These are phyloP conservation scores for Penicillium roqueforti DNA, from an alignment of 495 filamentous ascomycete species.

Conservation along the genomic window DNA sequence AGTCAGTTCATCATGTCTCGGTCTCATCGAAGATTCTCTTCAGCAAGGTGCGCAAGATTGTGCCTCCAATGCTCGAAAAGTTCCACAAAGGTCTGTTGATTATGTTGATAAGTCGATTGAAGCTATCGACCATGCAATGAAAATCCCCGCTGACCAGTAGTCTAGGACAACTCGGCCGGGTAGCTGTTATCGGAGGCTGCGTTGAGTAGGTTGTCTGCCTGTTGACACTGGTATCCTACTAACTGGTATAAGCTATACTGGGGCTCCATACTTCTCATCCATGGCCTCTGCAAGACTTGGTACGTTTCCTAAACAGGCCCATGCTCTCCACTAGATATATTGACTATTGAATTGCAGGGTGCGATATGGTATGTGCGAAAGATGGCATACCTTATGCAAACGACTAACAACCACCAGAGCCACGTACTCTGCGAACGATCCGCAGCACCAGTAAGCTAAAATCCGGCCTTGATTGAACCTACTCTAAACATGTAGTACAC, in stretches of 20 bases:
- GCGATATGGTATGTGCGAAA: constrained; percentile 62
- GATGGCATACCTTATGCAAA: not conserved
- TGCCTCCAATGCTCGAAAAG: constrained; percentile 90
- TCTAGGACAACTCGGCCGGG: constrained; percentile 82
- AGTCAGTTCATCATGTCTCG: constrained; percentile 47
- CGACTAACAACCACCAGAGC: constrained; percentile 52
- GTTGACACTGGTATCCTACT: constrained; percentile 6
- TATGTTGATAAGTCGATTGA: not conserved
- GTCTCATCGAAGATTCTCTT: constrained; percentile 68
- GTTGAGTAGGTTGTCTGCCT: constrained; percentile 57
- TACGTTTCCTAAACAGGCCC: constrained; percentile 16
- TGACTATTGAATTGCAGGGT: constrained; percentile 44
- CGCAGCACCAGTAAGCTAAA: constrained; percentile 55
- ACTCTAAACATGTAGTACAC: not conserved
- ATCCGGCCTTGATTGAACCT: not conserved
- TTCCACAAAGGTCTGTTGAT: constrained; percentile 82
- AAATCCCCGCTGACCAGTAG: not conserved
- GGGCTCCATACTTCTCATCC: constrained; percentile 95
- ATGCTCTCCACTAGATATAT: not conserved
- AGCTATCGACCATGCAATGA: not conserved
- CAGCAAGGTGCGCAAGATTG: constrained; percentile 77
- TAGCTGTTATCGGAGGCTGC: constrained; percentile 92
- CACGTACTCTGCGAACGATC: constrained; percentile 94
- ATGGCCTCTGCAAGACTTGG: constrained; percentile 87
- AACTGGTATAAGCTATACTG: constrained; percentile 66